phyloP scores from a whole-genome alignment of 2,329 filamentous ascomycete genomes.

The Ascocoryne sarcoides region DNA sequence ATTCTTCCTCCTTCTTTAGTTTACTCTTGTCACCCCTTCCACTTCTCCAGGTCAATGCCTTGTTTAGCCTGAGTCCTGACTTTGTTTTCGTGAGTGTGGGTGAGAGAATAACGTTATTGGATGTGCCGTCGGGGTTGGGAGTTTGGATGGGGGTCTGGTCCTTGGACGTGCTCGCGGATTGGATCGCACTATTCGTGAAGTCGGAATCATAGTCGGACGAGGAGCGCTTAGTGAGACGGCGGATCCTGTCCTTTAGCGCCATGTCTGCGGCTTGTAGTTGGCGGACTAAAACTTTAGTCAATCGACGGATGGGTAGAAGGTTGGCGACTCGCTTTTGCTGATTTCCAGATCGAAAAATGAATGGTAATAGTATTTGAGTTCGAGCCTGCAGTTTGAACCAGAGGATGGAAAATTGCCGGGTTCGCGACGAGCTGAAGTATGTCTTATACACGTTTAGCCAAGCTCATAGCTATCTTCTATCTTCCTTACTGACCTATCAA shows the following conservation, averaged over 20 bases:
- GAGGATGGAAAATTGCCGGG: no score
- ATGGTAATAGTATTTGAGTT: not conserved
- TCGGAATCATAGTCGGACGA: not conserved
- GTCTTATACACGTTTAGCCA: no score
- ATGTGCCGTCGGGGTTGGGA: not conserved
- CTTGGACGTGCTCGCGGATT: no score
- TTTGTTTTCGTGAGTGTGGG: not conserved
- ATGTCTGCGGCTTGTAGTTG: not conserved
- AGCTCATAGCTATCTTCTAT: no score
- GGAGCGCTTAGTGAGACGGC: not conserved
- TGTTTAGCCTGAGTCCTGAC: not conserved
- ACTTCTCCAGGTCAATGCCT: not conserved
- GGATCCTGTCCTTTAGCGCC: not conserved
- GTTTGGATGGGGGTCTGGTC: no score
- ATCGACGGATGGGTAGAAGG: not conserved
- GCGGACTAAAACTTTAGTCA: not conserved
- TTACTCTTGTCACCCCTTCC: no score
- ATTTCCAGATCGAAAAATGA: not conserved
- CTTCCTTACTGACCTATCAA: not conserved
- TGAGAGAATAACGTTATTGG: not conserved
- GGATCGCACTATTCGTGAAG: not conserved
- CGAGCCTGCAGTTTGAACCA: no score
- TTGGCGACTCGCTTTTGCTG: not conserved
- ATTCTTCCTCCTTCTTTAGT: not conserved
- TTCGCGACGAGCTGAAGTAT: no score